Evolutionary conservation across 805 yeast species (phyloP).

Genomic region (Sungouiella blattae): DNA sequence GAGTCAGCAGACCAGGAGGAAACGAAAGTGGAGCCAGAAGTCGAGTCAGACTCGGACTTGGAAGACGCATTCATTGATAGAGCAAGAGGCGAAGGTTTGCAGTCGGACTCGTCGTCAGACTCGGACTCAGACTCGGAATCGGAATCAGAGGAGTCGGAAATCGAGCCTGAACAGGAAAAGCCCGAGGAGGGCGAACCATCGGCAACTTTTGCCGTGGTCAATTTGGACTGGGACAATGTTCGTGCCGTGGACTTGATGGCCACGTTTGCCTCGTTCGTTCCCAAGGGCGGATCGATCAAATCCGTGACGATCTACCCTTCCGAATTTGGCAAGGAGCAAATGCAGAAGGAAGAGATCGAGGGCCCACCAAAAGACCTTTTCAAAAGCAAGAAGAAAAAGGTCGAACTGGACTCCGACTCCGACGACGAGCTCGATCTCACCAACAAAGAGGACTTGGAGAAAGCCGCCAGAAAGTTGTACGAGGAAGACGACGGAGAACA

Average conservation of each 20-base stretch:
- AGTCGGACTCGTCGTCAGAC: conserved; percentile 45
- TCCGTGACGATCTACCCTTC: conserved; percentile 80
- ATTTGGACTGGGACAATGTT: conserved; percentile 97
- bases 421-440: conserved; percentile 40
- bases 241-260: conserved; percentile 84
- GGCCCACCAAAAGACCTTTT: conserved; percentile 92
- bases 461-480: conserved; percentile 66
- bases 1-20: conserved; percentile 7
- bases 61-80: conserved; percentile 38
- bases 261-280: conserved; percentile 81
- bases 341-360: conserved; percentile 83
- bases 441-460: conserved; percentile 48
- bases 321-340: conserved; percentile 87
- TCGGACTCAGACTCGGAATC: conserved; percentile 39
- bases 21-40: conserved; percentile 11
- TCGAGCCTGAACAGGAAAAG: conserved; percentile 51
- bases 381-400: conserved; percentile 39
- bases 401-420: conserved; percentile 29
- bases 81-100: conserved; percentile 66
- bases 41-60: conserved; percentile 20
- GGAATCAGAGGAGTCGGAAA: conserved; percentile 48
- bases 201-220: conserved; percentile 80
- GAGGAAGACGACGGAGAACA: conserved; percentile 78
- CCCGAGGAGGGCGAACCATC: conserved; percentile 91
- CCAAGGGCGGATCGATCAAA: conserved; percentile 63